A percentile compares a stretch with the other conserved stretches of the same genome.
phyloP scores from a whole-genome alignment of 2,329 filamentous ascomycete genomes.

The Claviceps fusiformis region DNA sequence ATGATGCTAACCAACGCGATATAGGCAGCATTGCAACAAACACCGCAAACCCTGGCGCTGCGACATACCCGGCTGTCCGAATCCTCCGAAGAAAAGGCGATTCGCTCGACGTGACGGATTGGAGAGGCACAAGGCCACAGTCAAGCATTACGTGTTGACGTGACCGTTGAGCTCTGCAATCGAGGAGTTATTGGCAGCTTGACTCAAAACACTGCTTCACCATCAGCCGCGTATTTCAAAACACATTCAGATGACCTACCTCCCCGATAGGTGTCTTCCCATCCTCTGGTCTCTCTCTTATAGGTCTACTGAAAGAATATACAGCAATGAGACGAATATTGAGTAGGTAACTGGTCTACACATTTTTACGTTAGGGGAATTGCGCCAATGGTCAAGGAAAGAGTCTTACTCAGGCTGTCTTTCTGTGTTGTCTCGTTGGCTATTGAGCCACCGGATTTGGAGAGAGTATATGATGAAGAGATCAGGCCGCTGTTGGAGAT shows the following conservation, averaged over 20 bases:
- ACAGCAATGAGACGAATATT: background rate
- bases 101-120: slow-evolving; percentile 29
- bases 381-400: background rate
- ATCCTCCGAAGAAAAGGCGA: slow-evolving; percentile 26
- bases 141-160: slow-evolving; percentile 22
- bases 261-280: background rate
- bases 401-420: background rate
- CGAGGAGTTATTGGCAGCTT: background rate
- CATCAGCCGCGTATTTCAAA: background rate
- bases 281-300: background rate
- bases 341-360: background rate
- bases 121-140: slow-evolving; percentile 26
- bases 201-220: background rate
- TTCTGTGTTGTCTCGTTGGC: background rate
- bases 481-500: background rate
- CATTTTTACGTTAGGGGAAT: background rate
- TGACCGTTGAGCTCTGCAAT: slow-evolving; percentile 7
- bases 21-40: slow-evolving; percentile 29
- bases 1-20: slow-evolving; percentile 2
- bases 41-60: slow-evolving; percentile 29
- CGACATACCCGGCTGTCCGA: slow-evolving; percentile 24
- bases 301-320: background rate
- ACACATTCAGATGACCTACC: background rate
- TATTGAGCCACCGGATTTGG: background rate
- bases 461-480: too few relatives aligned